Base-by-base conservation (phyloP, 495 filamentous ascomycete species). In the Delitschia confertaspora region DNA sequence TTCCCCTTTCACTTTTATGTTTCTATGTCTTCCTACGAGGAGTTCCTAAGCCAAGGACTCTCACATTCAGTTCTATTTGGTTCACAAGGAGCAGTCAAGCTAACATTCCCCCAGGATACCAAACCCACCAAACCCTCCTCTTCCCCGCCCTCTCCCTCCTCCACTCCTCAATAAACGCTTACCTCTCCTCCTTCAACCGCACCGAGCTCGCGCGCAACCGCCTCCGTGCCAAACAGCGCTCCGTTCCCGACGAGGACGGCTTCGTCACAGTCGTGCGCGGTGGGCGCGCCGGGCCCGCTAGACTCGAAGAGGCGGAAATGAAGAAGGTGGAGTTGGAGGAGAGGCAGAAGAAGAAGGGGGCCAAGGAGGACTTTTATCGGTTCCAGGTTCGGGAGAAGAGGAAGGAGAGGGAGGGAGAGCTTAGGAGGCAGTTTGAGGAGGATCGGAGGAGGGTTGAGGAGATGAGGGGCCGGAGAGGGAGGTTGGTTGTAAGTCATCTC, bases 211-310 rank as follows among this genome's bases (percentile, higher is more conserved):
- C 79, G 33, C 75, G 78, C 16, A 70, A 70, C 33, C 75, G 75
- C 18, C 67, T 76, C 14, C 76, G 75, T 23, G 75, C 79, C 49
- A 69, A 71, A 42, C 65, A 76, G 46, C 73, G 82, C 33, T 74
- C 79, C 54, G 79, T 82, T 55, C 85, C 91, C 7, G 91, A 98
- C 60, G 87, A 85, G 58, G 93, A 98, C 63, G 91, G 91, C 7
- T 98, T 98, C 58, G 71, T 95, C 16, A 95, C 86, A 22, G 93
- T 98, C 21, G 83, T 80, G 3, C 72, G 82, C 42, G 88, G 88
- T 3, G 76, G 80, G 6, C 78, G 82, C 42, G 69, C 70, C 7
- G 86, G 83, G 9, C 79, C 83, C 6, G 85, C 84, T 13, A 68
- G 76, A 33, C 74, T 78, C 47, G 82, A 83, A 53, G 85, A 87